A percentile compares a stretch with the other conserved stretches of the same genome.
These are phyloP conservation scores for Xanthoparmelia taractica DNA, from an alignment of 495 filamentous ascomycete species.

Conservation along the genomic window DNA sequence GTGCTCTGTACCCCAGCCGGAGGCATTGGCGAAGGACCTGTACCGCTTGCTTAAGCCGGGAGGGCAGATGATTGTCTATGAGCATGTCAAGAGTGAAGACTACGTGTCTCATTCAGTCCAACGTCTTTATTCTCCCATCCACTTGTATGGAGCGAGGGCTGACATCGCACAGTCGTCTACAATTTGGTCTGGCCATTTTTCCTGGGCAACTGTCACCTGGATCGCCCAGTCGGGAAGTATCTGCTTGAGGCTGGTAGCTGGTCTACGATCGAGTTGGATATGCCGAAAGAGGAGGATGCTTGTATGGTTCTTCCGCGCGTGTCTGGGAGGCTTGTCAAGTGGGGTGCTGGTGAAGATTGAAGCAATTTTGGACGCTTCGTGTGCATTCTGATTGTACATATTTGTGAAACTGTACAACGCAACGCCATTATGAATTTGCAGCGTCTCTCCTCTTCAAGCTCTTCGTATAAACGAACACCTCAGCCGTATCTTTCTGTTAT, in stretches of 20 bases:
- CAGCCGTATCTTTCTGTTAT: no score
- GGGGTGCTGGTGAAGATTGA: neutral
- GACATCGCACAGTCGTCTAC: slow-evolving; percentile 16
- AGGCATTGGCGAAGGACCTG: slow-evolving; percentile 47
- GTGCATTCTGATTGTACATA: neutral
- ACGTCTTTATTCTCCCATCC: slow-evolving; percentile 1
- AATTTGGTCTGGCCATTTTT: slow-evolving; percentile 21
- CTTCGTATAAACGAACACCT: no score
- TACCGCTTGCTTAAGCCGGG: slow-evolving; percentile 59
- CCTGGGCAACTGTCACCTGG: slow-evolving; percentile 19
- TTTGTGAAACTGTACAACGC: neutral
- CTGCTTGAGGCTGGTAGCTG: slow-evolving; percentile 22
- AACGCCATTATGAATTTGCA: neutral
- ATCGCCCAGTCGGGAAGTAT: slow-evolving; percentile 17
- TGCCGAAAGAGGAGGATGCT: slow-evolving; percentile 14
- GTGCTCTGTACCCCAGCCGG: slow-evolving; percentile 60
- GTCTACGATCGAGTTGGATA: slow-evolving; percentile 18
- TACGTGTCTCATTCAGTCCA: slow-evolving; percentile 15
- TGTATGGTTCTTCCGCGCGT: slow-evolving; percentile 20
- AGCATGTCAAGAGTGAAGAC: slow-evolving; percentile 51
- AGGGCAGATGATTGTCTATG: slow-evolving; percentile 59
- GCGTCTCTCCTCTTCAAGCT: neutral
- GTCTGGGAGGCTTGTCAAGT: slow-evolving; percentile 20
- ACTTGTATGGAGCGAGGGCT: neutral
- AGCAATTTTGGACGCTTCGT: neutral